These are phyloP conservation scores for Euphorbia celastroides DNA, from an alignment of 441 rosid species.

Conservation along the genomic window DNA sequence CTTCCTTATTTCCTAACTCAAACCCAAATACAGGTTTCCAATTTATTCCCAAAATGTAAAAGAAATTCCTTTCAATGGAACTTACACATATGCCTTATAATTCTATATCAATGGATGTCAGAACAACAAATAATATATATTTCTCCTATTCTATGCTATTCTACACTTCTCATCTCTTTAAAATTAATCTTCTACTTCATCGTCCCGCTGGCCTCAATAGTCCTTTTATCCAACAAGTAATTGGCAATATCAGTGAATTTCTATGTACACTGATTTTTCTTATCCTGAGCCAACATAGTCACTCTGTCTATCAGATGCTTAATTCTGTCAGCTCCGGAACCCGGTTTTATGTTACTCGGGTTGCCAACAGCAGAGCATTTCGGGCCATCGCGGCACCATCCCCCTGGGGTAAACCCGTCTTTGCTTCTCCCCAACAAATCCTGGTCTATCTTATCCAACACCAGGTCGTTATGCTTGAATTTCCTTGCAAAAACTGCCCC, in stretches of 20 bases:
- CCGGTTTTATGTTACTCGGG: slow-evolving; percentile 53
- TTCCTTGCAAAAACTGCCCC: slow-evolving; percentile 86
- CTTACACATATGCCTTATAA: background rate
- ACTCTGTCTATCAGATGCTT: slow-evolving; percentile 50
- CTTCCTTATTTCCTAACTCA: background rate
- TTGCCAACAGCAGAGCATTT: slow-evolving; percentile 64
- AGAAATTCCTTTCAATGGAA: background rate
- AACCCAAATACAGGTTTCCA: background rate
- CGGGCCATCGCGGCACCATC: slow-evolving; percentile 79
- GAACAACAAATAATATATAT: background rate
- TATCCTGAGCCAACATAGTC: slow-evolving; percentile 33
- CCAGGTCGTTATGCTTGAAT: slow-evolving; percentile 47
- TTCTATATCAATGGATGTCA: slow-evolving; percentile 1
- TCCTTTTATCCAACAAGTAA: slow-evolving; percentile 7
- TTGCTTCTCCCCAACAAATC: slow-evolving; percentile 54
- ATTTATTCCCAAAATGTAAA: background rate
- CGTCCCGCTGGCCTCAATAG: background rate
- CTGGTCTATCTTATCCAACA: slow-evolving; percentile 58
- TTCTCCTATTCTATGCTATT: slow-evolving; percentile 11
- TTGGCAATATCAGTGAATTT: slow-evolving; percentile 10
- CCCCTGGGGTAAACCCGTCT: slow-evolving; percentile 76
- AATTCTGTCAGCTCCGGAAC: slow-evolving; percentile 71
- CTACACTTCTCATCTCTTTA: background rate
- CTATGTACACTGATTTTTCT: slow-evolving; percentile 76
- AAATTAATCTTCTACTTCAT: no score